Evolutionary conservation across 495 filamentous ascomycete species (phyloP), one percentile per base, ranked within the genome.

Genomic region (Schizothecium vesticola): DNA sequence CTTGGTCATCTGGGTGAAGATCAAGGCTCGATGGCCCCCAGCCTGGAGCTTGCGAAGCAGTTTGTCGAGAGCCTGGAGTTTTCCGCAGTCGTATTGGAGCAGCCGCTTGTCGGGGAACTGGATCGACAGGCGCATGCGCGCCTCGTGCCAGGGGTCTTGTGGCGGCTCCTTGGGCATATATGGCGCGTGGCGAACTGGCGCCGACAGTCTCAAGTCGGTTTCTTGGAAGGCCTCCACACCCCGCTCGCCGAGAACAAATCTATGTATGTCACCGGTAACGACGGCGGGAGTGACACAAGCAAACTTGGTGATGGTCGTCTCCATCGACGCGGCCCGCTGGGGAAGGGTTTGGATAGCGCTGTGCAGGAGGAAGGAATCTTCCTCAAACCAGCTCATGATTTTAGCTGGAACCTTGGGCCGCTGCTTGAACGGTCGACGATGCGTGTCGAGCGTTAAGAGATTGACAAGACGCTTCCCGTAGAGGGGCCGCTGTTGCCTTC

Each of bases 1-100:
- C 76, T 94, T 96, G 26, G 96, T 98, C 96, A 99, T 99, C 73
- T 99, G 96, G 2, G 96, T 98, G 80, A 99, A 99, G 77, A 99
- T 98, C 31, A 99, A 81, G 5, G 92, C 94, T 7, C 96, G 91
- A 74, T 97, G 95, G 19, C 93, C 92, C 64, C 92, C 92, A 8
- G 91, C 87, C 79, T 97, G 93, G 1, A 98, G 84, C 62, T 91
- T 88, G 23, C 95, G 90, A 28, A 99, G 86, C 10, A 99, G 86
- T 67, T 86, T 88, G 74, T 94, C 94, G 16, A 99, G 88, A 26
- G 90, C 88, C 72, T 99, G 96, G 12, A 99, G 86, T 76, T 99
- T 99, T 63, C 96, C 96, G 74, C 96, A 98, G 79, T 99, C 96
- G 73, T 97, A 99, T 74, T 98, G 94, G 3, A 99, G 84, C 33